Evolutionary conservation across 257 asterid species (phyloP), one percentile per base, ranked within the genome.

Genomic region (Gentiana straminea): DNA sequence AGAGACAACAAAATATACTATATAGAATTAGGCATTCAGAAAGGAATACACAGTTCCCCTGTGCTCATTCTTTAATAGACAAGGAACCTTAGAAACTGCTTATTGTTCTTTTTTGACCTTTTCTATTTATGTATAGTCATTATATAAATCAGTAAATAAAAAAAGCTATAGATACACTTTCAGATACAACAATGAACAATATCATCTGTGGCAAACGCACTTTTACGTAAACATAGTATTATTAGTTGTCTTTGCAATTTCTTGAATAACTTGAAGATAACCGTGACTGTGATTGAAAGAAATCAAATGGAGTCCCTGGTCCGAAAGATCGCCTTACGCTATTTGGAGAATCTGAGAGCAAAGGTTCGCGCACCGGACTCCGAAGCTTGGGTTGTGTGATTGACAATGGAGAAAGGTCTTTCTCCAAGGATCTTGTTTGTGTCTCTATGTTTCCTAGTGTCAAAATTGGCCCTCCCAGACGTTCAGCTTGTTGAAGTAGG

Each of bases 401-500:
- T 13, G 97, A 89, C 35, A 86, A 70, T n/a, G 95, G 89, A 52
- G 93, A 43, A 39, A 84, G 70, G 66, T 82, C 98, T 69, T 84
- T 88, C 57, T 84, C 96, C 39, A 83, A 55, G 54, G 84, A 52
- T 70, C 96, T 83, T 4, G 83, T 38, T 64, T 79, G 94, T 52
- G 94, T 76, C 75, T 86, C 96, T 12, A 90, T 77, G 68, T 70
- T 87, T 48, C 96, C 94, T 71, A 86, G 51, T 0, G 95, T 75
- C 77, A 84, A 58, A 59, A 90, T 90, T 3, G 98, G 98, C 57
- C 98, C 96, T 60, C 98, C 98, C 67, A 82, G 50, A 32, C 98
- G 94, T 59, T 91, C 98, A 0, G 86, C 89, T 64, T 91, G 98
- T 79, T 87, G 98, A 66, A 91, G 98, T 59, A 87, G 73, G 83